These are phyloP conservation scores for Physcomitrium patens DNA, from an alignment of 225 moss, liverwort and hornwort species.

Conservation along the genomic window DNA sequence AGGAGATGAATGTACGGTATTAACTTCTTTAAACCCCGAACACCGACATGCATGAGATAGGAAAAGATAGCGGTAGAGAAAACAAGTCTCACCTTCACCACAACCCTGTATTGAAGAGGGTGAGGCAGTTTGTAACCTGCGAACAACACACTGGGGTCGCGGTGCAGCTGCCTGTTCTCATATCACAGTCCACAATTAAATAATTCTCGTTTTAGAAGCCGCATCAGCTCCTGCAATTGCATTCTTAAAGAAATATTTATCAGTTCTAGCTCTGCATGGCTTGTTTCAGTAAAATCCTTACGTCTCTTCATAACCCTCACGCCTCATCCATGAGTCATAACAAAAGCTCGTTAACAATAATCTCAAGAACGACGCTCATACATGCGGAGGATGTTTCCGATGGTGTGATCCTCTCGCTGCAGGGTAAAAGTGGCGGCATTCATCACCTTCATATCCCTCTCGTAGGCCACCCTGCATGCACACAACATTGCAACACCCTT, in stretches of 20 bases:
- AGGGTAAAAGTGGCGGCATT: constrained; percentile 70
- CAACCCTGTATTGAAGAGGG: constrained; percentile 92
- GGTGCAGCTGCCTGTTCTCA: constrained; percentile 86
- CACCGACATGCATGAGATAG: not conserved
- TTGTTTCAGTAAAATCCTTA: too few species aligned
- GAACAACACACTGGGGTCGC: constrained; percentile 92
- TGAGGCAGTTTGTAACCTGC: constrained; percentile 96
- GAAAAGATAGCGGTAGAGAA: not conserved
- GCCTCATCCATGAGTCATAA: too few species aligned
- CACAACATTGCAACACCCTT: too few species aligned
- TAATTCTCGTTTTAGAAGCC: not conserved
- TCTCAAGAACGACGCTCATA: constrained; percentile 31
- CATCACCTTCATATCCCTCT: constrained; percentile 96
- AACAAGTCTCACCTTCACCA: constrained; percentile 65
- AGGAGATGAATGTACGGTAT: not conserved
- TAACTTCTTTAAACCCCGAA: not conserved
- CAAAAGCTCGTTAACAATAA: too few species aligned
- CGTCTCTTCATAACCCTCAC: too few species aligned
- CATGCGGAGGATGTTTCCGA: constrained; percentile 98
- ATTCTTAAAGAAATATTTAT: not conserved
- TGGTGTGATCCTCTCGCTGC: constrained; percentile 93
- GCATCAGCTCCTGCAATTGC: not conserved
- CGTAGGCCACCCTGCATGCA: constrained; percentile 77
- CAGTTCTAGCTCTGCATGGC: not conserved
- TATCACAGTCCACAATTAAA: not conserved